phyloP scores from a whole-genome alignment of 2,329 filamentous ascomycete species.

The Allantophomopsis cytisporea region DNA sequence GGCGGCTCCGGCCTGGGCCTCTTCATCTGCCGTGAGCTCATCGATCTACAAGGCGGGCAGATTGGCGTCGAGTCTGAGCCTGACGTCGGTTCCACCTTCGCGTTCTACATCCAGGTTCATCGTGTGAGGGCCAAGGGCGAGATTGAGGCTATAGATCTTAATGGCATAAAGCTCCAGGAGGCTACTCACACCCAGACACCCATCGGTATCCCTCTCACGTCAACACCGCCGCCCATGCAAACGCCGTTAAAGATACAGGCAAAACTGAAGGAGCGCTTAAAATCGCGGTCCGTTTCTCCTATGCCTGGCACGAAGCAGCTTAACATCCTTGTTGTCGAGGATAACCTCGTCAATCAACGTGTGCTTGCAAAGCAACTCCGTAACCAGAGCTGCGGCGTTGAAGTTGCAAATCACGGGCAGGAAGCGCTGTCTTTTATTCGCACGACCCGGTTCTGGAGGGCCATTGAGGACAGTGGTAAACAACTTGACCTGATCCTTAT shows the following conservation, averaged over 20 bases:
- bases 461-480: constrained; percentile 11
- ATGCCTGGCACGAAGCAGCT: background rate
- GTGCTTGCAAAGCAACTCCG: constrained; percentile 35
- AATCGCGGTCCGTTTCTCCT: background rate
- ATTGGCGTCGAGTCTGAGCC: constrained; percentile 58
- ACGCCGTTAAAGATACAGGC: background rate
- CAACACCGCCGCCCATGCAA: background rate
- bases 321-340: constrained; percentile 39
- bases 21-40: constrained; percentile 65
- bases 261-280: too few species aligned
- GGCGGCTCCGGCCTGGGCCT: constrained; percentile 66
- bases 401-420: constrained; percentile 49
- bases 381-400: constrained; percentile 43
- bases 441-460: constrained; percentile 39
- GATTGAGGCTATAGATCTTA: too few species aligned
- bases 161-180: constrained; percentile 5
- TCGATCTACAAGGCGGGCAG: constrained; percentile 65
- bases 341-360: constrained; percentile 46
- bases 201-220: background rate
- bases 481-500: constrained; percentile 57
- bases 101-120: constrained; percentile 55
- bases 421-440: constrained; percentile 44
- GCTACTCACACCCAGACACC: constrained; percentile 2
- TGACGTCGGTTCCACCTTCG: constrained; percentile 58
- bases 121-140: constrained; percentile 11